Evolutionary conservation across 2,329 filamentous ascomycete genomes (phyloP), one percentile per base, ranked within the genome.

Genomic region (Chrysosporium queenslandicum): DNA sequence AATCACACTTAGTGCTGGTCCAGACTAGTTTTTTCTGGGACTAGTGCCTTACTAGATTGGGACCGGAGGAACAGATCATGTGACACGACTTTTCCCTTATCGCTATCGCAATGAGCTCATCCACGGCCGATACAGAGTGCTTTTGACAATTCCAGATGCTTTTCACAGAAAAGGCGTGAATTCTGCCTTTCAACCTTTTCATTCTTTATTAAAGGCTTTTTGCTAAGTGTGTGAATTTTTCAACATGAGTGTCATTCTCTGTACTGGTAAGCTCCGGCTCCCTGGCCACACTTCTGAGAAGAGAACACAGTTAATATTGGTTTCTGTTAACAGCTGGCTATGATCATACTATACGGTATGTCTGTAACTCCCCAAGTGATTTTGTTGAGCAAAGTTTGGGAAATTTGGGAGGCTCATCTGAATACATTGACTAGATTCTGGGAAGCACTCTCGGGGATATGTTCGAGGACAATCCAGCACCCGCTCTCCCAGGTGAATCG

Each of bases 401-500:
- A 16, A 32, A 11, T 25, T n/a, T 18, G 9, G 25, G 16, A 32
- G 47, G 5, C 47, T 32, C 9, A 32, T 25, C 20, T 23, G 29
- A 14, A n/a, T 21, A 36, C 34, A 34, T 39, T 6, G 27, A 45
- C 41, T 66, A 94, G 89, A 58, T 98, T 98, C 74, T 98, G 92
- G 92, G 92, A 98, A 71, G 92, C 92, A 1, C 80, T 98, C 52
- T 96, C 90, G 9, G 92, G 92, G 50, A 97, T 98, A 63, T 98
- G 92, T 74, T 96, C 89, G 39, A 87, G 92, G 59, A 98, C 92
- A 20, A 97, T 98, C 61, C 92, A 96, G 62, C 91, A 98, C 66
- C 88, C 92, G 2, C 92, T 98, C 70, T 97, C 91, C 8, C 92
- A 98, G 71, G 92, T 98, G 61, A 98, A 98, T 71, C 87, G 92